A percentile compares a stretch with the other conserved stretches of the same genome.
phyloP scores from a whole-genome alignment of 345 rosid genomes.

The Ceriops decandra region DNA sequence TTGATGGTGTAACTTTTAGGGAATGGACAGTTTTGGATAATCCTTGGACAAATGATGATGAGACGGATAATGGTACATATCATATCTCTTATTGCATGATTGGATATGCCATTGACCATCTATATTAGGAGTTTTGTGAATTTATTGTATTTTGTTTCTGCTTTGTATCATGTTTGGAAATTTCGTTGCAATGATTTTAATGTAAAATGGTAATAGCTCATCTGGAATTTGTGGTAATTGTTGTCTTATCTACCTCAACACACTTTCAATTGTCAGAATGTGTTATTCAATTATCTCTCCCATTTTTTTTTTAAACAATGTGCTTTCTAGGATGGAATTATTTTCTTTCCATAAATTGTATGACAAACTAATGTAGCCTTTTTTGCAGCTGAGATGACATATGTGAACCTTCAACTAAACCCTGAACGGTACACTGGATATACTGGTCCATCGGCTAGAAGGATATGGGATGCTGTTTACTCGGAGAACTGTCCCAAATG shows the following conservation, averaged over 20 bases:
- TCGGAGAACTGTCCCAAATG: slow-evolving; percentile 90
- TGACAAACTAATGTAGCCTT: neutral
- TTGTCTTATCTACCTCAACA: too few species aligned
- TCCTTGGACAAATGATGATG: slow-evolving; percentile 97
- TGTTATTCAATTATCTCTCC: too few species aligned
- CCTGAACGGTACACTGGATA: slow-evolving; percentile 94
- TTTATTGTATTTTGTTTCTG: too few species aligned
- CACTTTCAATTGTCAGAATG: too few species aligned
- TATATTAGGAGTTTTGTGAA: too few species aligned
- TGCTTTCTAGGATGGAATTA: too few species aligned
- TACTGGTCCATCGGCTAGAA: slow-evolving; percentile 81
- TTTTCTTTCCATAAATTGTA: too few species aligned
- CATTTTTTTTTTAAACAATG: too few species aligned
- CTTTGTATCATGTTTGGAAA: too few species aligned
- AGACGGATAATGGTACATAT: slow-evolving; percentile 75
- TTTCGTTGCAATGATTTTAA: too few species aligned
- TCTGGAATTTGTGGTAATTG: too few species aligned
- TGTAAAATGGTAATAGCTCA: too few species aligned
- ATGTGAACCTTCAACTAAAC: slow-evolving; percentile 84
- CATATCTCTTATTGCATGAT: slow-evolving; percentile 10
- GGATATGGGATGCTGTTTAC: slow-evolving; percentile 96
- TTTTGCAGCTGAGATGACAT: slow-evolving; percentile 76
- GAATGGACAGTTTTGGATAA: slow-evolving; percentile 91
- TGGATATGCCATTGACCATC: neutral
- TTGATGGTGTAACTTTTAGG: slow-evolving; percentile 68